Percentiles rank a stretch among this genome's conserved stretches.
Conservation (phyloP, 805 yeast species). For the Wickerhamiella shivajii region DNA sequence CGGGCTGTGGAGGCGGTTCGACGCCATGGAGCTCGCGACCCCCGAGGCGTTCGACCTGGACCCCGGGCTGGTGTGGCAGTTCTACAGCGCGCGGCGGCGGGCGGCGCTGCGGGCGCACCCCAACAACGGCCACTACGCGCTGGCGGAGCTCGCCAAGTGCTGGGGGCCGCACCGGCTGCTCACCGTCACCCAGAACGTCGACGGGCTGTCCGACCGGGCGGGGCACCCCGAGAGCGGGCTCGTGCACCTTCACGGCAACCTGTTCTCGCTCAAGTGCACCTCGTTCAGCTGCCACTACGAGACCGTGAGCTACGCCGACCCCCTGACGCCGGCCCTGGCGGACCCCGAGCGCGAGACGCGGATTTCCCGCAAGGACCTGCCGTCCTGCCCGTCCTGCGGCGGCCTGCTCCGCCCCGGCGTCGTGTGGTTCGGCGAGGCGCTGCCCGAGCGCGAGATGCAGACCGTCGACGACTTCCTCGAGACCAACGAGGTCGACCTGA, state of each 20-base stretch:
- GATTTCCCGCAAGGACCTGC: conserved; percentile 40
- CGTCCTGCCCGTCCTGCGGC: conserved; percentile 65
- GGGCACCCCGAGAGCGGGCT: conserved; percentile 40
- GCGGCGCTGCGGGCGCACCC: conserved; percentile 56
- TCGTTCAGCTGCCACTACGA: conserved; percentile 51
- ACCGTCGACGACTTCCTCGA: conserved; percentile 58
- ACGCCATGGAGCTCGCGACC: conserved; percentile 73
- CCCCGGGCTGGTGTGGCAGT: conserved; percentile 85
- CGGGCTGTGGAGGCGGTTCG: conserved; percentile 65
- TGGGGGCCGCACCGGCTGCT: conserved; percentile 31
- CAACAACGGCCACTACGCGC: conserved; percentile 56
- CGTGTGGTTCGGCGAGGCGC: conserved; percentile 88
- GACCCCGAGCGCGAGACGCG: conserved; percentile 14
- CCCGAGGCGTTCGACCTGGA: conserved; percentile 78
- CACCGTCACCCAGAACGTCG: conserved; percentile 74
- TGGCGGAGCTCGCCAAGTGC: conserved; percentile 41
- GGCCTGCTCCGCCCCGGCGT: conserved; percentile 70
- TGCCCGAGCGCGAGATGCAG: conserved; percentile 50
- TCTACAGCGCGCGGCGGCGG: conserved; percentile 55
- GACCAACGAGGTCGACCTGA: conserved; percentile 45
- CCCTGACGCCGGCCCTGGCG: conserved; percentile 41
- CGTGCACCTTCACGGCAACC: conserved; percentile 64
- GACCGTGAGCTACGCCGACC: conserved; percentile 37
- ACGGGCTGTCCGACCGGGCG: conserved; percentile 56
- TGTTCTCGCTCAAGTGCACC: conserved; percentile 63